phyloP scores from a whole-genome alignment of 23 red algal species.

The Gracilaria gracilis region DNA sequence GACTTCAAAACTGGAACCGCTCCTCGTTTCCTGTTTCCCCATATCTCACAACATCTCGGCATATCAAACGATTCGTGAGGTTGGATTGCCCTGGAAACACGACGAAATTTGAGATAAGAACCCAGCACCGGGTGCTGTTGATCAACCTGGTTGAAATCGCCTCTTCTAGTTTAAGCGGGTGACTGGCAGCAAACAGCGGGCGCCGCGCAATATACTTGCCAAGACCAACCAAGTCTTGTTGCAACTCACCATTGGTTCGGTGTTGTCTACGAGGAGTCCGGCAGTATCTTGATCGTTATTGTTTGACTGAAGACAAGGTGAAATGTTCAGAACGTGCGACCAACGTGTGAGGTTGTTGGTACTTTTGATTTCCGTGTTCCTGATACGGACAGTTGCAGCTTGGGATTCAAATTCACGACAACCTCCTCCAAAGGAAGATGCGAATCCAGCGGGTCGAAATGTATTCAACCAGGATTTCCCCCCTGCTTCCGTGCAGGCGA shows the following conservation, averaged over 20 bases:
- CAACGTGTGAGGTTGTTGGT: background rate
- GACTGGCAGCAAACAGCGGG: no score
- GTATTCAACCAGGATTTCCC: background rate
- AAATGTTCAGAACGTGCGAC: background rate
- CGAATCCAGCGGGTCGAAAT: background rate
- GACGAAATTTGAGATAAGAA: no score
- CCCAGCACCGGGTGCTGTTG: no score
- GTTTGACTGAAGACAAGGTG: background rate
- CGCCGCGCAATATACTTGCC: no score
- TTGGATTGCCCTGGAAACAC: no score
- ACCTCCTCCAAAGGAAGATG: no score
- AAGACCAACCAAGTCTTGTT: background rate
- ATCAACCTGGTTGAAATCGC: no score
- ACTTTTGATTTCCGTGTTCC: background rate
- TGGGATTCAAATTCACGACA: background rate
- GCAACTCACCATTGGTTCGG: background rate
- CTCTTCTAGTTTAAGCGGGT: no score
- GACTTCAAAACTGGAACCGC: no score
- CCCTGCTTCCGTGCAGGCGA: background rate
- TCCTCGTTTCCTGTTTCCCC: no score
- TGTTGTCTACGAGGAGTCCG: background rate
- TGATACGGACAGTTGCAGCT: background rate
- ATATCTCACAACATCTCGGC: no score
- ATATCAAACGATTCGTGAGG: no score
- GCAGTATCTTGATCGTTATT: background rate